These are phyloP conservation scores for Trametes villosa DNA, from an alignment of 768 basidiomycete genomes.

Conservation along the genomic window DNA sequence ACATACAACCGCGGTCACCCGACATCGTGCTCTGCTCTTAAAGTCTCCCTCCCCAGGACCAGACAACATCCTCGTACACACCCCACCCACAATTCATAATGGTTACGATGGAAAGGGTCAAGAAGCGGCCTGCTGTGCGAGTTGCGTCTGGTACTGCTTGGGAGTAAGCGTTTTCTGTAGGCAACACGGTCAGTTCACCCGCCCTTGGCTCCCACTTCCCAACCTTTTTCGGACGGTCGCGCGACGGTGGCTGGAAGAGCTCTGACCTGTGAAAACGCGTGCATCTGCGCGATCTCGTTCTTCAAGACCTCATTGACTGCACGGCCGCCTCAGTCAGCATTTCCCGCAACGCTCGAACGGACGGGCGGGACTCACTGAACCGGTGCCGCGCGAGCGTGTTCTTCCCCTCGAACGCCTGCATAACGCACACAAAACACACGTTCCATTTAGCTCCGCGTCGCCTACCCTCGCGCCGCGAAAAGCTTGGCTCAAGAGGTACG, in stretches of 20 bases:
- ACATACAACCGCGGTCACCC: too few species aligned
- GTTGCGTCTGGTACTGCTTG: conserved; percentile 60
- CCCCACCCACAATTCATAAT: too few species aligned
- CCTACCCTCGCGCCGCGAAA: too few species aligned
- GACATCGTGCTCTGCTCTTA: too few species aligned
- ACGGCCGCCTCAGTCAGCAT: background rate
- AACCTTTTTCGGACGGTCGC: too few species aligned
- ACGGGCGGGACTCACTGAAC: conserved; percentile 51
- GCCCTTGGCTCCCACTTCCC: background rate
- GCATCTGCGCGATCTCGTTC: conserved; percentile 75
- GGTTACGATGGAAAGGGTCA: background rate
- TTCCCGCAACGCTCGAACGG: too few species aligned
- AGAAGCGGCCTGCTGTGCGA: conserved; percentile 37
- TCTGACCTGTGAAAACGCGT: conserved; percentile 89
- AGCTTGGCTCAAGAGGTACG: too few species aligned
- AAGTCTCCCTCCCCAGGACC: too few species aligned
- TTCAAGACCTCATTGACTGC: conserved; percentile 81
- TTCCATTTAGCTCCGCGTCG: too few species aligned
- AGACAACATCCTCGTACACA: too few species aligned
- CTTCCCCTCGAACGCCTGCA: conserved; percentile 77
- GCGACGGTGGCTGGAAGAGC: conserved; percentile 6
- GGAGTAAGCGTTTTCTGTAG: conserved; percentile 74
- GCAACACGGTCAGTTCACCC: background rate
- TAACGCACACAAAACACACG: background rate
- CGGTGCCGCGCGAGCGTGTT: conserved; percentile 78